A percentile compares a stretch with the other conserved stretches of the same genome.
Conservation (phyloP, 768 basidiomycete genomes). For the Hygrophoropsis aurantiaca region DNA sequence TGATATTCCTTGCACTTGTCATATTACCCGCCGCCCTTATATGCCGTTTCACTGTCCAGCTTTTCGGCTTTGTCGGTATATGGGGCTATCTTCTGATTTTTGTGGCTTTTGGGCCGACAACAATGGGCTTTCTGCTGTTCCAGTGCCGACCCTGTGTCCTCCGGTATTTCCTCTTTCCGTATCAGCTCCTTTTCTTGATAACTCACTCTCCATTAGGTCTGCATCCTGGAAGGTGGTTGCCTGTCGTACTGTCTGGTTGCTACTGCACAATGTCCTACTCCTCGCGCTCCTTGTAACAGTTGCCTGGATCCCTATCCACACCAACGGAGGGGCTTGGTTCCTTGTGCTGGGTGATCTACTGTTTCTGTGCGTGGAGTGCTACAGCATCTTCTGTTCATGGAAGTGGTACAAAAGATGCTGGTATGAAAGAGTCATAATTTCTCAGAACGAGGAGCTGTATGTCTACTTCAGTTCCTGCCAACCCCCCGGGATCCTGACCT, state of each 20-base stretch:
- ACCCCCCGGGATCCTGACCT: background rate
- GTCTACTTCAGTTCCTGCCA: background rate
- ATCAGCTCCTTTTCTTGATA: too few species aligned
- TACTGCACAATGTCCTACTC: background rate
- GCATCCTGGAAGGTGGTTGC: background rate
- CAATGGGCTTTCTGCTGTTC: too few species aligned
- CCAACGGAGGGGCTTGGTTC: background rate
- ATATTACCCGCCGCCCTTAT: background rate
- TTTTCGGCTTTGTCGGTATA: background rate
- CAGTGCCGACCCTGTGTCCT: too few species aligned
- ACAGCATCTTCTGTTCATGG: background rate
- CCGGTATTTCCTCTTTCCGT: too few species aligned
- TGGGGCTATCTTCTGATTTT: background rate
- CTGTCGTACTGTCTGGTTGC: background rate
- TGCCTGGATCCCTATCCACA: background rate
- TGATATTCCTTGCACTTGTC: background rate
- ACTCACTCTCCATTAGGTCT: too few species aligned
- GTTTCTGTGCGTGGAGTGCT: background rate
- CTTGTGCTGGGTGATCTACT: background rate
- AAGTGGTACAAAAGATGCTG: background rate
- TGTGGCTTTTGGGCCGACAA: background rate
- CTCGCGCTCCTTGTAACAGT: background rate
- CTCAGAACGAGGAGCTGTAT: slow-evolving; percentile 1
- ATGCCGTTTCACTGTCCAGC: background rate
- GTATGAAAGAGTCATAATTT: background rate